Percentiles rank a stretch among this genome's conserved stretches.
These are phyloP conservation scores for Penicillium brasilianum DNA, from an alignment of 2,329 filamentous ascomycete species.

Conservation along the genomic window DNA sequence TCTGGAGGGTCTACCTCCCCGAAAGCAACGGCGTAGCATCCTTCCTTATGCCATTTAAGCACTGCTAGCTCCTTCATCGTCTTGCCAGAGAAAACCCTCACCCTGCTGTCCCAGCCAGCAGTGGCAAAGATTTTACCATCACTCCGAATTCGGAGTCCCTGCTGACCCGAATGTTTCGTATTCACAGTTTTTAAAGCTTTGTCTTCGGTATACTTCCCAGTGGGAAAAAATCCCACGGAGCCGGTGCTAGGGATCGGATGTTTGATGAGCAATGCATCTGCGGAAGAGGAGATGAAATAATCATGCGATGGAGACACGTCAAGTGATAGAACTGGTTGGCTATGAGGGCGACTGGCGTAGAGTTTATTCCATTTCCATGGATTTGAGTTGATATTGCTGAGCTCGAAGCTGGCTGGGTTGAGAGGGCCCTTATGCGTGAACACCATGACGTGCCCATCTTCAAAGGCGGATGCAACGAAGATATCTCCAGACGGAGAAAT, in stretches of 20 bases:
- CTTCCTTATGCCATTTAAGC: constrained; percentile 90
- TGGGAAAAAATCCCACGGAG: constrained; percentile 6
- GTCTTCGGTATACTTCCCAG: constrained; percentile 27
- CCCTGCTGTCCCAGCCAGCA: constrained; percentile 85
- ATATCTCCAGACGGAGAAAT: constrained; percentile 55
- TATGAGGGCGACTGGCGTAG: constrained; percentile 72
- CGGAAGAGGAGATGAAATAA: constrained; percentile 78
- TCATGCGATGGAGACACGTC: constrained; percentile 56
- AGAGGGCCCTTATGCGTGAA: constrained; percentile 57
- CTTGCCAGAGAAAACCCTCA: constrained; percentile 80
- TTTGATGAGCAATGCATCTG: constrained; percentile 78
- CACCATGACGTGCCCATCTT: constrained; percentile 77
- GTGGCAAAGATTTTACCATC: constrained; percentile 87
- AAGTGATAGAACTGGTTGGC: constrained; percentile 81
- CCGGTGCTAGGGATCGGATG: constrained; percentile 64
- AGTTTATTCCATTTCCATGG: constrained; percentile 57
- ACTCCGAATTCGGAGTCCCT: constrained; percentile 74
- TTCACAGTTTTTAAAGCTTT: constrained; percentile 66
- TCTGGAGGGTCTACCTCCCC: constrained; percentile 47
- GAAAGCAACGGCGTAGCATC: constrained; percentile 83
- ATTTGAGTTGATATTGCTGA: constrained; percentile 21
- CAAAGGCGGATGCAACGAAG: constrained; percentile 77
- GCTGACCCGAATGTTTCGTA: constrained; percentile 90
- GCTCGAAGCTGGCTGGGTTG: constrained; percentile 40
- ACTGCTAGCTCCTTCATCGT: constrained; percentile 87